Evolutionary conservation across 2,329 filamentous ascomycete species (phyloP), one percentile per base, ranked within the genome.

Genomic region (Xylaria multiplex): DNA sequence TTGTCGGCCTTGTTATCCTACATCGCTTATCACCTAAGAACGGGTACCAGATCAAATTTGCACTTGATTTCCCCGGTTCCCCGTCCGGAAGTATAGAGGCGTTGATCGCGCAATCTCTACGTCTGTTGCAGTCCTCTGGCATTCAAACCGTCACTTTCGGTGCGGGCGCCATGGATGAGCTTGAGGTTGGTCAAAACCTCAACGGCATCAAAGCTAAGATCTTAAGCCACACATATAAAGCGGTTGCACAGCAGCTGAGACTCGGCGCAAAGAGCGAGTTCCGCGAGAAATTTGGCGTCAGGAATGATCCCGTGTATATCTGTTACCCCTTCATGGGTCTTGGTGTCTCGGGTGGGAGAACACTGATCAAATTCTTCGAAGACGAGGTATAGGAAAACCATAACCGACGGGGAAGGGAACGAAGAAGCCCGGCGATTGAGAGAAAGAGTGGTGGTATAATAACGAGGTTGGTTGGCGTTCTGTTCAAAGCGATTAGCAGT

Each of bases 11-110:
- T 65, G 90, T 95, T n/a, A 90, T 95, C 8, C 83, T 97, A 73
- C 91, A 92, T 59, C 91, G 93, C 78, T 87, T 97, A 32, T 88
- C 91, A 3, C 92, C 93, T 1, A 84, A 87, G 42, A 88, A 96
- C 77, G 94, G 94, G 61, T 96, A 93, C 88, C 94, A 97, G 82
- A 90, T 97, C 77, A 97, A 97, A 82, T 97, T 96, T 83, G 92
- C 91, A n/a, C 88, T 97, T 61, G 93, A 97, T 79, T 97, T 97
- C 84, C 94, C 93, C 0, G 88, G 88, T 30, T 88, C 93, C 0
- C 91, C 94, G n/a, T 92, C 88, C 50, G 94, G 94, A 53, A 90
- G 92, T 40, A 97, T 97, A 69, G 94, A 97, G 81, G 86, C 90
- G 46, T 86, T 96, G 46, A 91, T 96, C 57, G 80, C 81, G 0